These are phyloP conservation scores for Candida yuanshanica DNA, from an alignment of 805 yeast species.

Conservation along the genomic window DNA sequence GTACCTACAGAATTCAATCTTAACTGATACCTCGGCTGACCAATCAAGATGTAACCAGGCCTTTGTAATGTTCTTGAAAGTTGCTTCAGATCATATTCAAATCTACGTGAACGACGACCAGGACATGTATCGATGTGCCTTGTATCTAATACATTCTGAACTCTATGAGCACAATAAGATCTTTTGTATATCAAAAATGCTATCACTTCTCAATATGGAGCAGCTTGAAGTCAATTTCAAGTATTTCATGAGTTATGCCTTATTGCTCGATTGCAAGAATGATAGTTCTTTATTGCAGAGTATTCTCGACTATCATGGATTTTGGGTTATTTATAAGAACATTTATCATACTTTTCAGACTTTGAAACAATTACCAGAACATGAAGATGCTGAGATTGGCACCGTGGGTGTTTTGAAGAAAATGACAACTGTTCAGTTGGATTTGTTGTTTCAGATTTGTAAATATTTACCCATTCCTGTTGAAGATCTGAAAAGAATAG, in stretches of 20 bases:
- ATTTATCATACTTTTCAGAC: constrained; percentile 28
- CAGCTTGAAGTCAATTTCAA: constrained; percentile 31
- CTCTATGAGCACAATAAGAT: constrained; percentile 32
- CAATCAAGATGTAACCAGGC: constrained; percentile 13
- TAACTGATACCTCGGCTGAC: constrained; percentile 7
- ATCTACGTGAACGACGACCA: constrained; percentile 22
- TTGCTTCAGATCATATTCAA: constrained; percentile 20
- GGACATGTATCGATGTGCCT: constrained; percentile 32
- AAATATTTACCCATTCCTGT: constrained; percentile 39
- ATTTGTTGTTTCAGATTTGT: constrained; percentile 50
- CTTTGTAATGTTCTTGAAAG: constrained; percentile 18
- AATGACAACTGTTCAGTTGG: constrained; percentile 40
- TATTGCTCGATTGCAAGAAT: constrained; percentile 39
- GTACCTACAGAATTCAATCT: constrained; percentile 11
- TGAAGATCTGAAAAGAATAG: constrained; percentile 37
- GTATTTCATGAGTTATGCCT: constrained; percentile 36
- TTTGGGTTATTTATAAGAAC: constrained; percentile 37
- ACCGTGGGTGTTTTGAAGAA: constrained; percentile 30
- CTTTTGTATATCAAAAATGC: constrained; percentile 45
- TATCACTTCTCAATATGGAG: constrained; percentile 37
- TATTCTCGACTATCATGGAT: constrained; percentile 48
- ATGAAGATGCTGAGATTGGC: constrained; percentile 25
- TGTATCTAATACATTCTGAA: constrained; percentile 27
- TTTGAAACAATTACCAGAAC: constrained; percentile 19
- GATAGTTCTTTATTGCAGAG: constrained; percentile 37